These are phyloP conservation scores for Drechmeria coniospora DNA, from an alignment of 2,329 filamentous ascomycete species.

Conservation along the genomic window DNA sequence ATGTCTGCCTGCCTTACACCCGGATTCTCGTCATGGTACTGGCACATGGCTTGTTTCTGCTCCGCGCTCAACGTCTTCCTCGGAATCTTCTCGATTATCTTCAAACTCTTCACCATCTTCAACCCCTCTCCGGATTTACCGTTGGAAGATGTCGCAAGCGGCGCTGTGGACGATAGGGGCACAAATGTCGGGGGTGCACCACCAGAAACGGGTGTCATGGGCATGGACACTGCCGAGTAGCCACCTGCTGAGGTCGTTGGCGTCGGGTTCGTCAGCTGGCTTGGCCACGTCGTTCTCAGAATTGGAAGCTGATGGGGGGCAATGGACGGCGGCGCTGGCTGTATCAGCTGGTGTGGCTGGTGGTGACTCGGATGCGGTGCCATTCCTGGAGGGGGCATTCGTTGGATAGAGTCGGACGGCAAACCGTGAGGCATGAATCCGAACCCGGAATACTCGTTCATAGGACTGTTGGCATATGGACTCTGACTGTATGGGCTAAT, in stretches of 20 bases:
- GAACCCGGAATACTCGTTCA: constrained; percentile 51
- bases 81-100: constrained; percentile 42
- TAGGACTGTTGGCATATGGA: constrained; percentile 28
- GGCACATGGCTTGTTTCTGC: constrained; percentile 83
- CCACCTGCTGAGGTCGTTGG: constrained; percentile 24
- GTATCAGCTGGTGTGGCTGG: constrained; percentile 17
- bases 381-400: constrained; percentile 41
- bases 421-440: constrained; percentile 40
- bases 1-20: constrained; percentile 92
- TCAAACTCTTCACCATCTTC: constrained; percentile 19
- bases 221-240: constrained; percentile 43
- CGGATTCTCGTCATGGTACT: constrained; percentile 82
- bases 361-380: constrained; percentile 8
- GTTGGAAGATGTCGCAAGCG: not conserved
- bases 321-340: constrained; percentile 23
- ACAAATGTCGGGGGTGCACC: constrained; percentile 22
- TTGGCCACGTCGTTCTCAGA: constrained; percentile 64
- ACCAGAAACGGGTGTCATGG: constrained; percentile 42
- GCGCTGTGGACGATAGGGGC: not conserved
- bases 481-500: constrained; percentile 51
- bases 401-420: constrained; percentile 32
- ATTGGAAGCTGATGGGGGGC: constrained; percentile 49
- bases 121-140: constrained; percentile 8
- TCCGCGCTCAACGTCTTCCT: constrained; percentile 80
- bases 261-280: constrained; percentile 60